Base-by-base conservation (phyloP, 192 early-diverging fungal genomes). In the Coemansia erecta region DNA sequence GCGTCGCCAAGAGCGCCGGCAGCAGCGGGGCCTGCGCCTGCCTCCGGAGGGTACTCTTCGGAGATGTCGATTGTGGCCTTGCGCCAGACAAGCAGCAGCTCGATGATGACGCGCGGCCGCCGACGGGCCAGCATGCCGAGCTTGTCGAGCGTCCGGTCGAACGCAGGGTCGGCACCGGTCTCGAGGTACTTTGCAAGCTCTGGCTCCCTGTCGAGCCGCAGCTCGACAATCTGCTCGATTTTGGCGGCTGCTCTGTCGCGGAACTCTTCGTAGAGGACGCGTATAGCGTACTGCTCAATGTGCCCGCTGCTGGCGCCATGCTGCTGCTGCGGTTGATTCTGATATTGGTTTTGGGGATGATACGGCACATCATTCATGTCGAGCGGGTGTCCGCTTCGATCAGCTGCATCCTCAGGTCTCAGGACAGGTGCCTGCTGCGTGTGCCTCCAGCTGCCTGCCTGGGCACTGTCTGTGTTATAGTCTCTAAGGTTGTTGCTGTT, bases 21-120 rank as follows among this genome's bases (percentile, higher is more conserved):
- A 12, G 61, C 43, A 15, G 53, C 14, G 3, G 35, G 3, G 21
- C 49, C 37, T 55, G 51, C 42, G 10, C 21, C n/a, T 48, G 49
- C 40, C 17, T 76, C 67, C 11, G 66, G 43, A 15, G 67, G 63
- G 40, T 64, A 67, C 24, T 73, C 70, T 23, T 72, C 70, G 0
- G 66, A 54, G 6, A 63, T 60, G 35, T 80, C 72, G 22, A 87
- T 86, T 10, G 81, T 87, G 45, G 85, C 65, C 64, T 89, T 89
- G 45, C 89, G 83, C 90, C 90, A 92, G 6, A 81, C 76, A 77
- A 92, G 81, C 11, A 92, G 77, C 33, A 85, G 66, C 67, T 92
- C 90, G 26, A 92, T 92, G 33, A 97, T 89, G 2, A 90, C 83
- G 23, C 88, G 90, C 15, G 94, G 94, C 59, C 89, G 89, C 57